phyloP scores from a whole-genome alignment of 768 basidiomycete species.

The Lactarius evosmus region DNA sequence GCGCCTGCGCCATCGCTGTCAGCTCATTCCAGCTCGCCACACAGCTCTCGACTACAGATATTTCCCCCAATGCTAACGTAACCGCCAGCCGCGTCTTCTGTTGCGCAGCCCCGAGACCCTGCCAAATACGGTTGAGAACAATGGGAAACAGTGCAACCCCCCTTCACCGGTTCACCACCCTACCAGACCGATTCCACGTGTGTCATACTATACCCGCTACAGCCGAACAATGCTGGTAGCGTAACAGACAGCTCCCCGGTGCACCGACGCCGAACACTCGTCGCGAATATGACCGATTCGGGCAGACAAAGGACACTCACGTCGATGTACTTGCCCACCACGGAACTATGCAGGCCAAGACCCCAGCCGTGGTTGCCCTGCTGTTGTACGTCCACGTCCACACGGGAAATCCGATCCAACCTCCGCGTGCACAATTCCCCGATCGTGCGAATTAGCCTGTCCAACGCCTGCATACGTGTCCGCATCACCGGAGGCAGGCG shows the following conservation, averaged over 20 bases:
- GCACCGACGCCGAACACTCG: slow-evolving; percentile 6
- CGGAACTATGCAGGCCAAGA: slow-evolving; percentile 17
- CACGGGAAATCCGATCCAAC: slow-evolving; percentile 24
- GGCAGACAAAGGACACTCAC: slow-evolving; percentile 26
- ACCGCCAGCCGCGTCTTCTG: slow-evolving; percentile 22
- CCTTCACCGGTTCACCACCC: neutral
- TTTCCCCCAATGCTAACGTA: slow-evolving; percentile 26
- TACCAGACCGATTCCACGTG: slow-evolving; percentile 4
- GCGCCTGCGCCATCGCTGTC: neutral
- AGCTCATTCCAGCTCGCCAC: slow-evolving; percentile 22
- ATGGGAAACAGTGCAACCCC: slow-evolving; percentile 16
- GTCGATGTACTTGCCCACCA: slow-evolving; percentile 24
- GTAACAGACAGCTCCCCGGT: slow-evolving; percentile 4
- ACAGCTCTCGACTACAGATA: slow-evolving; percentile 26
- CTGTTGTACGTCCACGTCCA: slow-evolving; percentile 15
- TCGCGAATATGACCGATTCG: slow-evolving; percentile 16
- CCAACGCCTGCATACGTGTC: slow-evolving; percentile 19
- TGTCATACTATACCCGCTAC: slow-evolving; percentile 10
- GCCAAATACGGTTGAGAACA: slow-evolving; percentile 26
- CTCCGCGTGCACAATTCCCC: slow-evolving; percentile 19
- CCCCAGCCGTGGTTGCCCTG: slow-evolving; percentile 8
- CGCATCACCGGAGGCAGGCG: slow-evolving; percentile 17
- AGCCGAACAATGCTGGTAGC: slow-evolving; percentile 12
- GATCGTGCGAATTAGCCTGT: slow-evolving; percentile 23
- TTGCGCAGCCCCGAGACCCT: slow-evolving; percentile 12